Evolutionary conservation across 768 basidiomycete genomes (phyloP).

Genomic region (Cystobasidium ongulense): DNA sequence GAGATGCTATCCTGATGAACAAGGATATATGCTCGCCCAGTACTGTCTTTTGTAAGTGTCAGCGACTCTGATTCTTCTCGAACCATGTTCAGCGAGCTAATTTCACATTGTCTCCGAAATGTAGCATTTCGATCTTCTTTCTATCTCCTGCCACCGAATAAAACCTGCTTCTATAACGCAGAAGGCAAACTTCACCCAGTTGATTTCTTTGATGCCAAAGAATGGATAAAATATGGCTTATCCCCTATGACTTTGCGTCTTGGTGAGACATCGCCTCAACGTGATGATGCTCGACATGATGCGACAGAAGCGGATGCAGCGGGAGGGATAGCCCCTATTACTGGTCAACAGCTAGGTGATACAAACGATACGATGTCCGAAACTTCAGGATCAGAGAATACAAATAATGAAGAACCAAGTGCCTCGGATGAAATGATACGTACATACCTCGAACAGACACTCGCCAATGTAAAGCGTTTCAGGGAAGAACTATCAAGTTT

Average conservation of each 20-base stretch:
- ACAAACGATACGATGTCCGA: not conserved
- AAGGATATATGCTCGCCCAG: constrained; percentile 26
- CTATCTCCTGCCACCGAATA: constrained; percentile 34
- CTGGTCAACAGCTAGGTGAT: constrained; percentile 8
- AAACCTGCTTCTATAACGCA: constrained; percentile 35
- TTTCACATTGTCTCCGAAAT: not conserved
- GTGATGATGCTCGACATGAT: not conserved
- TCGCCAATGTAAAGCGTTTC: constrained; percentile 27
- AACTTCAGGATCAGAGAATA: not conserved
- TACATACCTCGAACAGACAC: not conserved
- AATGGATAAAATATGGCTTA: constrained; percentile 26
- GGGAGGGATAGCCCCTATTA: not conserved
- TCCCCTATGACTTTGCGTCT: constrained; percentile 19
- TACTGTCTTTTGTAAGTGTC: constrained; percentile 14
- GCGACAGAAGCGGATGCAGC: not conserved
- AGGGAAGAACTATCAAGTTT: constrained; percentile 19
- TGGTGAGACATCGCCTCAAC: not conserved
- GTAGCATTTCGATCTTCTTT: constrained; percentile 25
- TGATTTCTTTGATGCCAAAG: constrained; percentile 33
- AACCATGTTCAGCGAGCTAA: constrained; percentile 26
- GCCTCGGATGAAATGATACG: not conserved
- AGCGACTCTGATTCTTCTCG: not conserved
- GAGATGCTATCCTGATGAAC: constrained; percentile 20
- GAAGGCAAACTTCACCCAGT: constrained; percentile 19
- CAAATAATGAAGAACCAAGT: not conserved